Percentiles rank a stretch among this genome's conserved stretches.
Evolutionary conservation across 2,329 filamentous ascomycete genomes (phyloP).

Genomic region (Pseudogymnoascus sp.): DNA sequence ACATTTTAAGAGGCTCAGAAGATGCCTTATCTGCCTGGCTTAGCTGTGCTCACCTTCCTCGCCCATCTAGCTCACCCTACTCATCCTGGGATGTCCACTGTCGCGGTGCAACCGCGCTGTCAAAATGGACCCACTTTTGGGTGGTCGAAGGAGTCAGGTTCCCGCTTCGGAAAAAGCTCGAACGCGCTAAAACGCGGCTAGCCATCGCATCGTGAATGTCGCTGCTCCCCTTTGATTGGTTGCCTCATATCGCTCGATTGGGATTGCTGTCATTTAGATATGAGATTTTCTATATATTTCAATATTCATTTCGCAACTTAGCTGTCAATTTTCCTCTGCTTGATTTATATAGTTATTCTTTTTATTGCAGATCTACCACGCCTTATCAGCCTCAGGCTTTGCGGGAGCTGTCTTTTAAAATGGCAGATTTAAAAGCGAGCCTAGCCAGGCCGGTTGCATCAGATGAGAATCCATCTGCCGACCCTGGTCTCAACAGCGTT

Average conservation of each 20-base stretch:
- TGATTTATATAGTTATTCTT: neutral
- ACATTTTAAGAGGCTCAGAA: constrained; percentile 8
- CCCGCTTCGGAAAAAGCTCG: neutral
- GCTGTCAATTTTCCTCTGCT: neutral
- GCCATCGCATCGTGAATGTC: neutral
- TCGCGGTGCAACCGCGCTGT: too few relatives aligned
- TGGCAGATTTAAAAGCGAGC: neutral
- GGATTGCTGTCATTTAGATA: neutral
- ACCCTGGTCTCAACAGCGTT: neutral
- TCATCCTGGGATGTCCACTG: too few relatives aligned
- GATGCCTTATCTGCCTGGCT: constrained; percentile 10
- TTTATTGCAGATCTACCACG: neutral
- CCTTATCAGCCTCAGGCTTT: neutral
- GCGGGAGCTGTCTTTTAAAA: neutral
- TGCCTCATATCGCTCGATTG: neutral
- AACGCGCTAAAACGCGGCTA: neutral
- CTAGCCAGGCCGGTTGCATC: neutral
- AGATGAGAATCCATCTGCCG: neutral
- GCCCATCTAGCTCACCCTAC: too few relatives aligned
- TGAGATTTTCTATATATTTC: neutral
- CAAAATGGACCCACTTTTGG: too few relatives aligned
- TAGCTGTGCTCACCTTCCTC: neutral
- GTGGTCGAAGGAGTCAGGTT: too few relatives aligned
- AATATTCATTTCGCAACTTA: neutral
- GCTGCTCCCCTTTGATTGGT: neutral